phyloP scores from a whole-genome alignment of 306 rosid species.

The Gastrolobium bilobum region DNA sequence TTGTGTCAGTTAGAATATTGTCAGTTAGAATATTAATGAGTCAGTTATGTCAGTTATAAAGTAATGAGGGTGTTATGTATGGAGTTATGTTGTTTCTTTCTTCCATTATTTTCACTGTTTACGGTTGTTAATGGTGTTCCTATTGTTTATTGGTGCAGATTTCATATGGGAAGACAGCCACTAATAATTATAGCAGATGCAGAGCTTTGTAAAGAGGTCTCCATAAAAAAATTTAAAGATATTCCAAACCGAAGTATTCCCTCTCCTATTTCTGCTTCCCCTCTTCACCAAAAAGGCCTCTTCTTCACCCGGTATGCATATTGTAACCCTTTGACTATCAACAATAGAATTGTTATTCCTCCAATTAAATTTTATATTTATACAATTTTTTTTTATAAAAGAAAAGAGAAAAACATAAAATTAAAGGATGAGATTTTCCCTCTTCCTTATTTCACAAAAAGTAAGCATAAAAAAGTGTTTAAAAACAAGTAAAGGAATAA shows the following conservation, averaged over 20 bases:
- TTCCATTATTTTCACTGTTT: not conserved
- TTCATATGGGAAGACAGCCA: constrained; percentile 97
- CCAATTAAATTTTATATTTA: not conserved
- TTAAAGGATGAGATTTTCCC: too few species aligned
- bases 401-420: too few species aligned
- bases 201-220: constrained; percentile 89
- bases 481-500: too few species aligned
- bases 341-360: not conserved
- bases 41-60: too few species aligned
- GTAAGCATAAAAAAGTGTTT: too few species aligned
- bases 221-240: constrained; percentile 83
- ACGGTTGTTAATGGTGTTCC: not conserved
- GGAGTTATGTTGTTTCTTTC: too few species aligned
- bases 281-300: constrained; percentile 94
- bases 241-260: constrained; percentile 87
- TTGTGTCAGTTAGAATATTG: too few species aligned
- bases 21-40: too few species aligned
- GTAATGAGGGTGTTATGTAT: too few species aligned
- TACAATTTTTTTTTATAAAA: not conserved
- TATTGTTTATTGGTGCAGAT: constrained; percentile 59
- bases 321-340: not conserved
- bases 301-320: constrained; percentile 79
- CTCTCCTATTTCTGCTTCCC: constrained; percentile 89
- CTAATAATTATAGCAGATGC: constrained; percentile 85
- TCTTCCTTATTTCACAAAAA: too few species aligned